A percentile compares a stretch with the other conserved stretches of the same genome.
phyloP scores from a whole-genome alignment of 768 basidiomycete species.

The Tephrocybe rancida region DNA sequence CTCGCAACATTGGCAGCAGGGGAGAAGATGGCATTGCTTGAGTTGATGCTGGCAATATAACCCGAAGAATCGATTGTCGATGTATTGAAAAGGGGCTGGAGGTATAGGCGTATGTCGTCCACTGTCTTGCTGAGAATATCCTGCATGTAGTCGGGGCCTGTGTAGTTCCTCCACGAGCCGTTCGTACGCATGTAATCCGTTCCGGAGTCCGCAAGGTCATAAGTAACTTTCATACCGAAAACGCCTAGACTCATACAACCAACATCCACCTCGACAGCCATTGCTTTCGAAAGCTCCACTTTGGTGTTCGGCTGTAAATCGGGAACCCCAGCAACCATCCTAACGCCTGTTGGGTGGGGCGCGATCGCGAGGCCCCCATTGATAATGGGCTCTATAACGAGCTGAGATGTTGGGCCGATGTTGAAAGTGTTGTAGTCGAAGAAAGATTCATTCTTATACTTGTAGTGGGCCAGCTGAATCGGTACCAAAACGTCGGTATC shows the following conservation, averaged over 20 bases:
- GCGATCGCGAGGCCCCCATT: constrained; percentile 16
- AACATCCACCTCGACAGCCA: constrained; percentile 21
- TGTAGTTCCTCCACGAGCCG: constrained; percentile 17
- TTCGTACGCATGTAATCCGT: constrained; percentile 6
- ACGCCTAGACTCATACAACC: constrained; percentile 21
- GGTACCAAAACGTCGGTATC: constrained; percentile 25
- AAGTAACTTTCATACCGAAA: not conserved
- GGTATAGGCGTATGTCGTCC: constrained; percentile 19
- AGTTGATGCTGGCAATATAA: constrained; percentile 7
- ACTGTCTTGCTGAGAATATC: constrained; percentile 18
- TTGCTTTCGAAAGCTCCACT: constrained; percentile 16
- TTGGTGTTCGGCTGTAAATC: constrained; percentile 10
- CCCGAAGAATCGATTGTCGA: constrained; percentile 11
- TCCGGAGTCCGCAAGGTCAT: not conserved
- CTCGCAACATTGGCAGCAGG: constrained; percentile 8
- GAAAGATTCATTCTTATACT: not conserved
- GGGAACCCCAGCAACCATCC: constrained; percentile 20
- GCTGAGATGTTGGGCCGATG: constrained; percentile 13
- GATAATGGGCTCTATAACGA: constrained; percentile 7
- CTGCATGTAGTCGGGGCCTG: constrained; percentile 20
- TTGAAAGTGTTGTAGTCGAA: constrained; percentile 18
- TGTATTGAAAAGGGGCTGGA: constrained; percentile 19
- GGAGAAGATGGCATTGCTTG: not conserved
- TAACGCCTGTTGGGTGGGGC: constrained; percentile 17
- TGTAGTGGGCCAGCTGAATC: constrained; percentile 13